These are phyloP conservation scores for Styphnolobium japonicum DNA, from an alignment of 306 rosid genomes.

Conservation along the genomic window DNA sequence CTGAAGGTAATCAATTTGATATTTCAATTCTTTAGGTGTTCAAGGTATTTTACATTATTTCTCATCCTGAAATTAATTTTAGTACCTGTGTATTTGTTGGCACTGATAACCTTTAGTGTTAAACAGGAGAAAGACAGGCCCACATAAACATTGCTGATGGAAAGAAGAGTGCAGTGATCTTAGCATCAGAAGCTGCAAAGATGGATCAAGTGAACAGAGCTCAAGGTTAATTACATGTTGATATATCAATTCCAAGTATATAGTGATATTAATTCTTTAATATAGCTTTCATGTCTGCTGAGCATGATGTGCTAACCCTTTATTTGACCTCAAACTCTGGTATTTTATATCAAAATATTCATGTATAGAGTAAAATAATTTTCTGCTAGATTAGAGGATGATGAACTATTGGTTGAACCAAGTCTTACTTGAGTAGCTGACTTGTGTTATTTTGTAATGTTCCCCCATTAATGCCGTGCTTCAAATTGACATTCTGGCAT, in stretches of 20 bases:
- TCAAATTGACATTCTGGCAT: conserved; percentile 8
- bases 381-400: too few relatives aligned
- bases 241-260: conserved; percentile 9
- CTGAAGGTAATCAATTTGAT: conserved; percentile 66
- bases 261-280: conserved; percentile 1
- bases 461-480: not conserved
- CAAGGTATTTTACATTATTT: not conserved
- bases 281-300: conserved; percentile 8
- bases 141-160: conserved; percentile 91
- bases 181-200: conserved; percentile 89
- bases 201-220: conserved; percentile 89
- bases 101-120: conserved; percentile 27
- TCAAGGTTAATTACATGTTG: conserved; percentile 40
- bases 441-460: conserved; percentile 5
- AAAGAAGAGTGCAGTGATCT: conserved; percentile 78
- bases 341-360: not conserved
- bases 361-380: not conserved
- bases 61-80: conserved; percentile 21
- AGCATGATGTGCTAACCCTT: conserved; percentile 16
- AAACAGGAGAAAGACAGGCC: conserved; percentile 91
- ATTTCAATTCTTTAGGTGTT: not conserved
- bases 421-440: not conserved
- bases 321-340: conserved; percentile 21
- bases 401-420: conserved; percentile 1
- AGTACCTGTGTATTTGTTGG: conserved; percentile 12